Percentiles rank a stretch among this genome's conserved stretches.
Conservation (phyloP, 2,329 filamentous ascomycete species). For the Aspergillus caelatus region DNA sequence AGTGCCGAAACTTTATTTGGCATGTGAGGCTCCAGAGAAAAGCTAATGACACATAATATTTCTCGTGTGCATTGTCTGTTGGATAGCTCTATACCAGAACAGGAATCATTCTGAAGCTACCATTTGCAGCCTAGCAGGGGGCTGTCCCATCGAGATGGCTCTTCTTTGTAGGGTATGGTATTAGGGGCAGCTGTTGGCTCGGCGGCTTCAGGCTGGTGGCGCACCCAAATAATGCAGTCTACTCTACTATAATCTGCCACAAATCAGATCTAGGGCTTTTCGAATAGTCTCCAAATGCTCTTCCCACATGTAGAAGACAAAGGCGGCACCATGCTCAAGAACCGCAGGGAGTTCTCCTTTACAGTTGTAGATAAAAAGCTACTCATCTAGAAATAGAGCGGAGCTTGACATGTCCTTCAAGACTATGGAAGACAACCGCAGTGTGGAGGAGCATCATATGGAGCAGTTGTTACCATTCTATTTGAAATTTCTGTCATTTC, state of each 20-base stretch:
- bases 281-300: neutral
- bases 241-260: neutral
- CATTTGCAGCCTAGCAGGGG: neutral
- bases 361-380: neutral
- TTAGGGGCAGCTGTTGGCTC: neutral
- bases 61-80: neutral
- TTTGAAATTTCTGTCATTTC: too few species aligned
- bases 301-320: neutral
- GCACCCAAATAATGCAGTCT: neutral
- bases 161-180: neutral
- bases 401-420: too few species aligned
- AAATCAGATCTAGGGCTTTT: neutral
- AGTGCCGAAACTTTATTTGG: neutral
- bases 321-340: neutral
- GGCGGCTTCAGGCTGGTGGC: neutral
- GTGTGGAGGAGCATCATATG: too few species aligned
- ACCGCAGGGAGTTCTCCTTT: too few species aligned
- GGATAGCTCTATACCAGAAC: neutral
- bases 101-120: neutral
- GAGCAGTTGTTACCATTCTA: too few species aligned
- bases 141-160: neutral
- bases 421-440: too few species aligned
- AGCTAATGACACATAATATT: neutral
- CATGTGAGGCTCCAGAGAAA: neutral
- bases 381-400: neutral